Conservation (phyloP, 2,329 filamentous ascomycete genomes). For the Ustulina deusta region DNA sequence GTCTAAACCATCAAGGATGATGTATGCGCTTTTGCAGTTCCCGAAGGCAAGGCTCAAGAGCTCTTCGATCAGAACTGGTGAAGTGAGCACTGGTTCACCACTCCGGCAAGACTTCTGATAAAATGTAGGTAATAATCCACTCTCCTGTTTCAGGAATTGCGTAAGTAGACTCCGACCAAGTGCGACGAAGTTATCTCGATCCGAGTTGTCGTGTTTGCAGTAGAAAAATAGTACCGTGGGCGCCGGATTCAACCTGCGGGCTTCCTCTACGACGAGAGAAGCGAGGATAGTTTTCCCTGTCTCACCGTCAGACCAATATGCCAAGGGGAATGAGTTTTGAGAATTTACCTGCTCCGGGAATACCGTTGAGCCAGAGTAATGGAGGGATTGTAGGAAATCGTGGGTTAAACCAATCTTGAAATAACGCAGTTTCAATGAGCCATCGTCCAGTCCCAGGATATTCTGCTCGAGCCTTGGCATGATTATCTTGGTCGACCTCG, state of each 20-base stretch:
- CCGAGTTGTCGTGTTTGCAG: slow-evolving; percentile 46
- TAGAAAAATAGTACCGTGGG: slow-evolving; percentile 50
- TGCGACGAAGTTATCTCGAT: slow-evolving; percentile 44
- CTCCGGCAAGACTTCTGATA: slow-evolving; percentile 34
- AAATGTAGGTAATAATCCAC: slow-evolving; percentile 30
- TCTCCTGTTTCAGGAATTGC: slow-evolving; percentile 33
- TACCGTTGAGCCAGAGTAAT: slow-evolving; percentile 46
- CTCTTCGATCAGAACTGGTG: slow-evolving; percentile 39
- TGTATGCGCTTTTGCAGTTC: slow-evolving; percentile 46
- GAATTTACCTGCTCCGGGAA: slow-evolving; percentile 47
- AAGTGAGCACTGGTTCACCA: slow-evolving; percentile 22
- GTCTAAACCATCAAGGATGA: slow-evolving; percentile 54
- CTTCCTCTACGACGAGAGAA: slow-evolving; percentile 49
- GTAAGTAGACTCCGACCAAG: slow-evolving; percentile 40
- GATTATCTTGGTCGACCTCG: slow-evolving; percentile 20
- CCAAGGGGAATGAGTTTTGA: neutral
- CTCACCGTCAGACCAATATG: slow-evolving; percentile 3
- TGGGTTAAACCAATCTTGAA: slow-evolving; percentile 43
- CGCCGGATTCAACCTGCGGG: slow-evolving; percentile 26
- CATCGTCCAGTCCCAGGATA: slow-evolving; percentile 42
- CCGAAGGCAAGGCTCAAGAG: slow-evolving; percentile 45
- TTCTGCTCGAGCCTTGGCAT: slow-evolving; percentile 27
- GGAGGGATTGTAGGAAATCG: slow-evolving; percentile 36
- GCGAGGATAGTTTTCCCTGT: slow-evolving; percentile 53
- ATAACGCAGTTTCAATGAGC: slow-evolving; percentile 37